Conservation (phyloP, 208 protist species). For the Leishmania martiniquensis region DNA sequence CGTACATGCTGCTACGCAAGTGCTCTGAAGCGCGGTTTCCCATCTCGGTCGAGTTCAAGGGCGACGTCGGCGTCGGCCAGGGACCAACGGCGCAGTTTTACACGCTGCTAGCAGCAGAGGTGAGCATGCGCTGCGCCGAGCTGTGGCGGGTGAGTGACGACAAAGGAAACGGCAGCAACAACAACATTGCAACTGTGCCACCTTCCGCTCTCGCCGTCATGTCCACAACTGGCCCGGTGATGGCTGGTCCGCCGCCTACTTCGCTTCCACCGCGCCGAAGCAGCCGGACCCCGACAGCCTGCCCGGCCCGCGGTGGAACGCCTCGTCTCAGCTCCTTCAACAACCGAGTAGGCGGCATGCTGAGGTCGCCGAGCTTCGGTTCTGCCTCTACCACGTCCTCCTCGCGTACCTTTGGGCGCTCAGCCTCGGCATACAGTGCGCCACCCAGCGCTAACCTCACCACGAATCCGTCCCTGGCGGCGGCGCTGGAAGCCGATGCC, state of each 20-base stretch:
- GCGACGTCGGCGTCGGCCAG: slow-evolving; percentile 87
- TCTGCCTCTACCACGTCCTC: not conserved
- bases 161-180: not conserved
- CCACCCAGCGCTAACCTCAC: not conserved
- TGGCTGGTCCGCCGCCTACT: not conserved
- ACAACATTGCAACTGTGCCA: not conserved
- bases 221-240: not conserved
- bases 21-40: slow-evolving; percentile 67
- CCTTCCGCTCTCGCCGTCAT: not conserved
- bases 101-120: slow-evolving; percentile 69
- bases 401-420: not conserved
- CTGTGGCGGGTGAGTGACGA: slow-evolving; percentile 59
- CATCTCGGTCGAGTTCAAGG: slow-evolving; percentile 89
- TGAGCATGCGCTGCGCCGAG: slow-evolving; percentile 35
- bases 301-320: slow-evolving; percentile 3
- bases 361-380: not conserved
- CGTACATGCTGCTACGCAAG: slow-evolving; percentile 70
- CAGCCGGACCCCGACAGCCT: slow-evolving; percentile 17
- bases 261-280: slow-evolving; percentile 26
- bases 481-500: not conserved
- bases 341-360: not conserved
- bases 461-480: slow-evolving; percentile 4
- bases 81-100: slow-evolving; percentile 93
- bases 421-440: slow-evolving; percentile 13
- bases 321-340: slow-evolving; percentile 5